Percentiles rank a stretch among this genome's conserved stretches.
These are phyloP conservation scores for Hymenoscyphus salicellus DNA, from an alignment of 2,329 filamentous ascomycete species.

Conservation along the genomic window DNA sequence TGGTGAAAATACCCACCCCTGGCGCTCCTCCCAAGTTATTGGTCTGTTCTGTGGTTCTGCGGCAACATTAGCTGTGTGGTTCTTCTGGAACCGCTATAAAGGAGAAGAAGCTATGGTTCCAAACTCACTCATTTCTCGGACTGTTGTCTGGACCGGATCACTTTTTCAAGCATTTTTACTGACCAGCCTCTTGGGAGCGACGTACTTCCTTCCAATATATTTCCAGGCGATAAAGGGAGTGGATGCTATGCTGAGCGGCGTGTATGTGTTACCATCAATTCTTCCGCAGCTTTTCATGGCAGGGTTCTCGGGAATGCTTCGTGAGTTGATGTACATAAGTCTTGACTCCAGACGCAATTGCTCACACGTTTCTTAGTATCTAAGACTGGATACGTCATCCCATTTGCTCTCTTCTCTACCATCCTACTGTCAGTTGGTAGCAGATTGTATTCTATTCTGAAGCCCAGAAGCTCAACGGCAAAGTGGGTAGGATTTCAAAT, in stretches of 20 bases:
- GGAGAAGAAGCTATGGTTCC: conserved; percentile 33
- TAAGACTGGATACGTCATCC: conserved; percentile 36
- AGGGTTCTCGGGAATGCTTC: too few species aligned
- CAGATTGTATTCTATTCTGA: conserved; percentile 37
- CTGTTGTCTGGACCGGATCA: conserved; percentile 14
- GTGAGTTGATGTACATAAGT: too few species aligned
- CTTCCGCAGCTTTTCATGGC: too few species aligned
- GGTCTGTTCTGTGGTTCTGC: conserved; percentile 30
- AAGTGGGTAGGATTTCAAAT: conserved; percentile 30
- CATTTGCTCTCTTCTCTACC: conserved; percentile 32
- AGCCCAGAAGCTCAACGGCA: conserved; percentile 17
- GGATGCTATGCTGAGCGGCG: too few species aligned
- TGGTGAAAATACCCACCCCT: conserved; percentile 36
- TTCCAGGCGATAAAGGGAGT: too few species aligned
- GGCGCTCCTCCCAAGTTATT: conserved; percentile 32
- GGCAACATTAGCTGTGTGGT: conserved; percentile 25
- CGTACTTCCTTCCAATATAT: conserved; percentile 40
- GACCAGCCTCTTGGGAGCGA: conserved; percentile 10
- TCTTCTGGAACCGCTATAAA: conserved; percentile 27
- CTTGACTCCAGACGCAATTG: conserved; percentile 34
- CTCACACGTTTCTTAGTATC: conserved; percentile 47
- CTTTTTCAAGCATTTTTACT: conserved; percentile 15
- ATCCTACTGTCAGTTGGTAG: conserved; percentile 33
- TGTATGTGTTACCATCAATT: too few species aligned
- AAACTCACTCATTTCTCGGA: conserved; percentile 26